A percentile compares a stretch with the other conserved stretches of the same genome.
phyloP scores from a whole-genome alignment of 345 rosid species.

The Gossypium ekmanianum region DNA sequence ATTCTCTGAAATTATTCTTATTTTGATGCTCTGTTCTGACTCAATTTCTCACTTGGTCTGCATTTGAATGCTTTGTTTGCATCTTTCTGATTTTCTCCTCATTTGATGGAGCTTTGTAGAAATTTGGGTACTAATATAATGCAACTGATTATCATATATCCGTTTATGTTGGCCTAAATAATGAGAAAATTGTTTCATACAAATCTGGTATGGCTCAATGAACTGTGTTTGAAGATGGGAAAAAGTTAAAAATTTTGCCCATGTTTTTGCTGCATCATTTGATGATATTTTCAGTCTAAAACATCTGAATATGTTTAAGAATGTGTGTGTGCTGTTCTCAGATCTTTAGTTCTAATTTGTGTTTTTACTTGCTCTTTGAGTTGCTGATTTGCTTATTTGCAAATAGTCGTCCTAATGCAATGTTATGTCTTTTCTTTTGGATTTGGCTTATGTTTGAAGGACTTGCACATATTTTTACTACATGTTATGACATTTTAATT shows the following conservation, averaged over 20 bases:
- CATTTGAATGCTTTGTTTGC: not conserved
- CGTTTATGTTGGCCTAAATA: not conserved
- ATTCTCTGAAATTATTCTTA: not conserved
- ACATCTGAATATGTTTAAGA: not conserved
- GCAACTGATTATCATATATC: not conserved
- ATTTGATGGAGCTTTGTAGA: not conserved
- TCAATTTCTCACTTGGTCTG: not conserved
- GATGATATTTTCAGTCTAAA: not conserved
- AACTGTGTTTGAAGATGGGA: not conserved
- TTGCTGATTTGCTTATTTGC: not conserved
- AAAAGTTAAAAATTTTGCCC: not conserved
- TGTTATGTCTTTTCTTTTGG: too few species aligned
- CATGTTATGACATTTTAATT: too few species aligned
- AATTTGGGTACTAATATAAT: not conserved
- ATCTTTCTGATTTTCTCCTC: not conserved
- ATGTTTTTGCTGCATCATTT: not conserved
- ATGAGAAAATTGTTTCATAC: not conserved
- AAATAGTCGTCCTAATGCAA: not conserved
- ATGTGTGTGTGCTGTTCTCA: not conserved
- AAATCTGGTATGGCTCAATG: not conserved
- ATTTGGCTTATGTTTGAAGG: too few species aligned
- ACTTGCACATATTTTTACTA: too few species aligned
- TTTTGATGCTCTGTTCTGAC: not conserved
- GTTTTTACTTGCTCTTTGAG: not conserved
- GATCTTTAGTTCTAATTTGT: not conserved